phyloP scores from a whole-genome alignment of 2,329 filamentous ascomycete species.

The Talaromyces amestolkiae region DNA sequence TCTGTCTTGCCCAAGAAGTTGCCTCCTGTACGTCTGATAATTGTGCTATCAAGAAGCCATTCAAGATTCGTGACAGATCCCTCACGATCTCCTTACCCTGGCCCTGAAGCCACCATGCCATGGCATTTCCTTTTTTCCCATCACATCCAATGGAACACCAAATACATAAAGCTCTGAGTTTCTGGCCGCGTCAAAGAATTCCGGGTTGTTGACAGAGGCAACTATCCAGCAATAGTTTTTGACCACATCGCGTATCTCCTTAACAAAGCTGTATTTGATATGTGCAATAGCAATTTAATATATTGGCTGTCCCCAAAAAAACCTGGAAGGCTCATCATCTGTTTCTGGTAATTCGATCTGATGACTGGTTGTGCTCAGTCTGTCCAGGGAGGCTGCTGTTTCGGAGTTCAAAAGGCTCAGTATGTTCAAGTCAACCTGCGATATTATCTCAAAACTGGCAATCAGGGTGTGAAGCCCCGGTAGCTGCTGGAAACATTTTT shows the following conservation, averaged over 20 bases:
- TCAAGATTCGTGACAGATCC: neutral
- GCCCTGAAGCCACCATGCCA: neutral
- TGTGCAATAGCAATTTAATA: conserved; percentile 10
- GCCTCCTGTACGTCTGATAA: neutral
- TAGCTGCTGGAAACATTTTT: neutral
- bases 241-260: neutral
- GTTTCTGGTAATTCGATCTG: neutral
- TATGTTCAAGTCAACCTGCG: neutral
- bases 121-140: neutral
- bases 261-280: conserved; percentile 12
- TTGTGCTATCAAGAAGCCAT: neutral
- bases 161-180: neutral
- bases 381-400: conserved; percentile 1
- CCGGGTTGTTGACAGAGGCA: neutral
- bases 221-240: conserved; percentile 13
- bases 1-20: neutral
- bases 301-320: neutral
- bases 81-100: neutral
- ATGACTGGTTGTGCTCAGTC: neutral
- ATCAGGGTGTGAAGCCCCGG: neutral
- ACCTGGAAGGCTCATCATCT: neutral
- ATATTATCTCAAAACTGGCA: neutral
- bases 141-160: neutral
- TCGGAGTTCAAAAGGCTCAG: neutral
- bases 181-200: neutral